Conservation (phyloP, 208 protist genomes). For the Lotmaria passim region DNA sequence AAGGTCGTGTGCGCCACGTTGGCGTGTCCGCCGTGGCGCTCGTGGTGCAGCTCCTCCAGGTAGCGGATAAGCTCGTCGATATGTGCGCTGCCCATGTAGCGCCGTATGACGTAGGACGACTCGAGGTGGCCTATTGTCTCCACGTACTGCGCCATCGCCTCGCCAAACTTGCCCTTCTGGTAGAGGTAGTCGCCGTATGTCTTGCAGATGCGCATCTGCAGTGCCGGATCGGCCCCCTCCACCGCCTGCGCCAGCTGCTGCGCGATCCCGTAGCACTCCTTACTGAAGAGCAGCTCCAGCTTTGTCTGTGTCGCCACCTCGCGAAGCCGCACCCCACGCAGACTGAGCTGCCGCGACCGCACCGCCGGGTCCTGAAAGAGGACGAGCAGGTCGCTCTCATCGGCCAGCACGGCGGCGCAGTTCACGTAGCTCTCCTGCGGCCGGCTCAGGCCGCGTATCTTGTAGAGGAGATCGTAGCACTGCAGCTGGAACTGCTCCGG, state of each 20-base stretch:
- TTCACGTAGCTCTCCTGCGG: conserved; percentile 67
- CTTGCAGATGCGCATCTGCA: conserved; percentile 92
- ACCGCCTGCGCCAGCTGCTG: conserved; percentile 87
- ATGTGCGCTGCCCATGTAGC: conserved; percentile 94
- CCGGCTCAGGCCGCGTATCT: conserved; percentile 85
- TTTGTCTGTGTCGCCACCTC: conserved; percentile 95
- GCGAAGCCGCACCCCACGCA: conserved; percentile 50
- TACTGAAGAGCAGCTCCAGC: conserved; percentile 95
- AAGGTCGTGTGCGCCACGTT: conserved; percentile 97
- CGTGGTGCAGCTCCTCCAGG: conserved; percentile 88
- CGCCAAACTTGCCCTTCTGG: conserved; percentile 64
- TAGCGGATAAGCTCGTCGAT: conserved; percentile 95
- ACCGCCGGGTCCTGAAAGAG: conserved; percentile 64
- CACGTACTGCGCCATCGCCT: conserved; percentile 95
- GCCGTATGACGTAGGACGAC: conserved; percentile 97
- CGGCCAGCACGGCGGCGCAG: conserved; percentile 77
- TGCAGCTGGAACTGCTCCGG: conserved; percentile 66
- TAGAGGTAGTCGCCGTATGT: conserved; percentile 96
- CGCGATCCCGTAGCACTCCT: conserved; percentile 94
- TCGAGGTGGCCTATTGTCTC: conserved; percentile 94
- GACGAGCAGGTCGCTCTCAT: conserved; percentile 84
- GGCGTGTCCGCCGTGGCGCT: conserved; percentile 55
- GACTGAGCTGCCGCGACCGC: conserved; percentile 9
- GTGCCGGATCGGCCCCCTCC: conserved; percentile 43
- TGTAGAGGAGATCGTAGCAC: conserved; percentile 91